phyloP scores from a whole-genome alignment of 75 land plant genomes.

The Sequoia sempervirens region DNA sequence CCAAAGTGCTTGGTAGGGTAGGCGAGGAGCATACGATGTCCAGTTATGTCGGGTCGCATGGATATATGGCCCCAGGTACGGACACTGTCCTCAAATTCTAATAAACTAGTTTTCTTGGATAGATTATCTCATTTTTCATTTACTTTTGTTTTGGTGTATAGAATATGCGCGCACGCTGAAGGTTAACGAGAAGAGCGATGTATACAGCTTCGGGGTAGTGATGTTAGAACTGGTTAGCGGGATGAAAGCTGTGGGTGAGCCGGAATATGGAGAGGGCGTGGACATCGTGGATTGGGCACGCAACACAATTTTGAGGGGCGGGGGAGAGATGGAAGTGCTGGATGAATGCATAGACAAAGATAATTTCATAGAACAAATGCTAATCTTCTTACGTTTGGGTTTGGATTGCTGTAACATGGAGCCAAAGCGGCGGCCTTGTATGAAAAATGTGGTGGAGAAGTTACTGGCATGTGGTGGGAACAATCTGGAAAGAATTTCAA shows the following conservation, averaged over 20 bases:
- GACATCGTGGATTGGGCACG: conserved; percentile 27
- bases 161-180: background rate
- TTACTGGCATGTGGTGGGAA: no score
- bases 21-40: no score
- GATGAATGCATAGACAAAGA: background rate
- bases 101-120: background rate
- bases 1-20: no score
- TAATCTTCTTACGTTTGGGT: background rate
- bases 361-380: background rate
- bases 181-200: conserved; percentile 28
- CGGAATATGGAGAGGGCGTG: conserved; percentile 27
- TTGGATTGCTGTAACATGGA: background rate
- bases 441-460: background rate
- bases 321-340: background rate
- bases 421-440: background rate
- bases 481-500: no score
- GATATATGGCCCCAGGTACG: no score
- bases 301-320: background rate
- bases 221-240: conserved; percentile 32
- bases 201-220: conserved; percentile 5
- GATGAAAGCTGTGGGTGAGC: conserved; percentile 17
- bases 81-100: background rate
- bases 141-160: no score
- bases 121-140: no score
- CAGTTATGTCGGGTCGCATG: no score